Evolutionary conservation across 129 eudicot genomes (phyloP), one percentile per base, ranked within the genome.

Genomic region (Mikania micrantha): DNA sequence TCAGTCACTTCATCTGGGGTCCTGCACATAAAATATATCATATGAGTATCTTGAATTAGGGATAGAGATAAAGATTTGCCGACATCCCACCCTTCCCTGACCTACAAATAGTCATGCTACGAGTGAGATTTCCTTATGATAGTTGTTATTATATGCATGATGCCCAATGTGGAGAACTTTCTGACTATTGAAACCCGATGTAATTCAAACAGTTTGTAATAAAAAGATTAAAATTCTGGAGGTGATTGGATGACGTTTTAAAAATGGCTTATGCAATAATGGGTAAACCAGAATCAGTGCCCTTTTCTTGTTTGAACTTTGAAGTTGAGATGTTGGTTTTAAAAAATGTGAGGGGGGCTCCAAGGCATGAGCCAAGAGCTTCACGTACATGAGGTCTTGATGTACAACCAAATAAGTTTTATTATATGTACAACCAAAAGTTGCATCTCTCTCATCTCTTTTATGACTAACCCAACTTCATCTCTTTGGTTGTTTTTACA

Each of bases 1-100:
- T 90, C 97, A 0, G 87, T 90, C 52, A 90, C 85, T 80, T 90
- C 96, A 5, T 85, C 84, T 12, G 94, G 96, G 32, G 96, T 90
- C 20, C 96, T 89, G 90, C 75, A 73, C 47, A 54, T 5, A 57
- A 24, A 16, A 67, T n/a, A 67, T 2, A 31, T 25, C 62, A 53
- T 32, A 39, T 15, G n/a, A 74, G 11, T 19, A 66, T 28, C 28
- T 52, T 28, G 9, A 20, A 31, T 28, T 28, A 1, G 32, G 32
- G 32, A 4, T 28, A 28, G 32, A 28, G 32, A 4, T n/a, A 28
- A 28, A 28, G 32, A 4, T 28, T 28, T 28, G 32, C 32, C 32
- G 2, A 28, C 32, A 28, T 28, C 32, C 4, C 32, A 28, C 32
- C 32, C 32, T 28, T 4, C 32, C 32, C 32, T 1, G 32, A 28